phyloP scores from a whole-genome alignment of 371 early-diverging fungal genomes.

The Mucor velutinosus region DNA sequence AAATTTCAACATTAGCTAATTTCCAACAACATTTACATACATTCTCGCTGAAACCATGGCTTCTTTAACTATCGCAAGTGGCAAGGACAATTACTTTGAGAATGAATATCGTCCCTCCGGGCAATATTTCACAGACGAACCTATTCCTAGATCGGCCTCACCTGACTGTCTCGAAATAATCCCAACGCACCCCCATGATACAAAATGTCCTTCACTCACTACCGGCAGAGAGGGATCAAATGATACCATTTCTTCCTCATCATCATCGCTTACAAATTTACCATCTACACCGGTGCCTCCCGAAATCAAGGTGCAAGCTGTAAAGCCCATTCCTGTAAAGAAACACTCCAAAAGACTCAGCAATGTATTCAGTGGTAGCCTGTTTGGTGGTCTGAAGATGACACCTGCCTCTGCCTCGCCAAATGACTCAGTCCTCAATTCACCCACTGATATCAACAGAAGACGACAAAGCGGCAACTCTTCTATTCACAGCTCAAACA shows the following conservation, averaged over 20 bases:
- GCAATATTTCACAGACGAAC: constrained; percentile 17
- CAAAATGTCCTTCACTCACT: constrained; percentile 1
- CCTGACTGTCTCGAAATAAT: constrained; percentile 14
- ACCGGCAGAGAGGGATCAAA: constrained; percentile 23
- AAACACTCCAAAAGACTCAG: constrained; percentile 20
- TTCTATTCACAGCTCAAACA: constrained; percentile 21
- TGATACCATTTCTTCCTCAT: constrained; percentile 25
- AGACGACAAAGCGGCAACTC: constrained; percentile 8
- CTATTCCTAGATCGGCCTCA: constrained; percentile 24
- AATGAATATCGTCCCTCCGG: constrained; percentile 15
- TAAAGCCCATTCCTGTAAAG: constrained; percentile 22
- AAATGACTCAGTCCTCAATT: not conserved
- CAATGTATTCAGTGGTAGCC: constrained; percentile 14
- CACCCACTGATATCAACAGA: constrained; percentile 2
- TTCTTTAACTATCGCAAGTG: constrained; percentile 7
- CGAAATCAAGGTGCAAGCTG: not conserved
- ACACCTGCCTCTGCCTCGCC: constrained; percentile 16
- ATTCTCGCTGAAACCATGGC: constrained; percentile 5
- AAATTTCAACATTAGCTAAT: not conserved
- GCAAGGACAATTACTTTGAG: constrained; percentile 8
- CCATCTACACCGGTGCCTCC: constrained; percentile 13
- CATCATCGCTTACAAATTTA: constrained; percentile 9
- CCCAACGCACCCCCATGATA: constrained; percentile 12
- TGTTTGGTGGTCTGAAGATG: constrained; percentile 23
- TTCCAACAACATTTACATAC: constrained; percentile 2